Evolutionary conservation across 192 early-diverging fungal species (phyloP), one percentile per base, ranked within the genome.

Genomic region (Linnemannia schmuckeri): DNA sequence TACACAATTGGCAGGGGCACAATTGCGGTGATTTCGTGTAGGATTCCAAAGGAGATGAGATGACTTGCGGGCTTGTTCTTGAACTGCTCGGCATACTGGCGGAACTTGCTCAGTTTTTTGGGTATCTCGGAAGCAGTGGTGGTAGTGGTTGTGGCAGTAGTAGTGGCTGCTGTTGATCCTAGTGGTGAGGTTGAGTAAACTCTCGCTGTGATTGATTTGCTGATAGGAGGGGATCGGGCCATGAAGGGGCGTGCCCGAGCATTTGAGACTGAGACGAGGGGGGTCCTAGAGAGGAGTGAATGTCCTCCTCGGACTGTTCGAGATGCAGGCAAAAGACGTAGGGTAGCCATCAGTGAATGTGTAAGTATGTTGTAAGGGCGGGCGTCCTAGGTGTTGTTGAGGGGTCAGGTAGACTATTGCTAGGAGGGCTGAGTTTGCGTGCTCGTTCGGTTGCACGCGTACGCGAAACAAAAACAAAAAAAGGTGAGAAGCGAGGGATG

Each of bases 21-120:
- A 35, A 98, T 88, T 3, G 97, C 97, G 3, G 97, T 98, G 5
- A 97, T 72, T 89, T 98, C 97, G 85, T 98, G 97, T 35, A 98
- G 91, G 22, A 97, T 77, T 10, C 92, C 91, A 87, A 98, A 98
- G 2, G 96, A 89, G 10, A 92, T 90, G 24, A 95, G 75, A 78
- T 96, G 93, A 70, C 93, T 94, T 41, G 91, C 93, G 10, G 95
- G 95, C 42, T 94, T 93, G 73, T 92, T 90, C 66, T 90, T 88
- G 82, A 96, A 94, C 71, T 90, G 90, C 7, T 89, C 76, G 37
- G 84, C 90, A 74, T 94, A 92, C 82, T 91, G 89, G 9, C 88
- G 74, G 77, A 90, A 92, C 17, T 90, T 90, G 70, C 75, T 80
- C 75, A 79, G 66, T 71, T 81, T 78, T 27, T 70, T 52, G 73